Evolutionary conservation across 768 basidiomycete genomes (phyloP).

Genomic region (Neoboletus subvelutipes): DNA sequence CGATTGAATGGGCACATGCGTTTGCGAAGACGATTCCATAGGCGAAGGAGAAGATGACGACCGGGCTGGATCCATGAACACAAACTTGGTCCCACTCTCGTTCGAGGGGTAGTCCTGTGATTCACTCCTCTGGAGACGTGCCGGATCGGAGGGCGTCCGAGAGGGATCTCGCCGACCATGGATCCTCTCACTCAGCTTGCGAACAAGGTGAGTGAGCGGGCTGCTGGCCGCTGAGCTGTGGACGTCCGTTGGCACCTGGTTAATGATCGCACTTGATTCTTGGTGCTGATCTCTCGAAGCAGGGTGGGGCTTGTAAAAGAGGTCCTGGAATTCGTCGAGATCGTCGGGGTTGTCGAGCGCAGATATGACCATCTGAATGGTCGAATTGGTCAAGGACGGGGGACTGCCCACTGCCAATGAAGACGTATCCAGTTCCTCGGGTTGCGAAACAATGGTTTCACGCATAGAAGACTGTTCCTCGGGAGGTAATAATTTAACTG

Average conservation of each 20-base stretch:
- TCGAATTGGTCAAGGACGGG: conserved; percentile 39
- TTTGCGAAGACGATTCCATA: conserved; percentile 7
- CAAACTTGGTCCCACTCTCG: conserved; percentile 10
- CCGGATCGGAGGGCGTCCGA: conserved; percentile 13
- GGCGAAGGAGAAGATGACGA: conserved; percentile 19
- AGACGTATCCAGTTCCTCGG: conserved; percentile 37
- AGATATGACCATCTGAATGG: conserved; percentile 35
- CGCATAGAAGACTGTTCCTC: conserved; percentile 1
- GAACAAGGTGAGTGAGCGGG: conserved; percentile 39
- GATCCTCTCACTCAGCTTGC: conserved; percentile 41
- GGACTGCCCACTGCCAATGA: conserved; percentile 6
- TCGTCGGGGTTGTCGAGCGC: conserved; percentile 61
- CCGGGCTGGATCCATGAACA: conserved; percentile 18
- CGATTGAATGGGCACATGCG: conserved; percentile 7
- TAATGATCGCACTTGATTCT: conserved; percentile 5
- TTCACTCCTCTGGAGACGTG: conserved; percentile 9
- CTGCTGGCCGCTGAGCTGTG: conserved; percentile 33
- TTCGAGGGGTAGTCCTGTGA: conserved; percentile 12
- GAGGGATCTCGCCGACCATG: conserved; percentile 24
- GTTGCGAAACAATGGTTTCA: conserved; percentile 18
- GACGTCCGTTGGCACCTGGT: conserved; percentile 31
- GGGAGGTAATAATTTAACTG: background rate
- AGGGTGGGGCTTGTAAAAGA: conserved; percentile 59
- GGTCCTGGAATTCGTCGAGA: conserved; percentile 69
- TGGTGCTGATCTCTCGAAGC: background rate